These are phyloP conservation scores for Clonostachys rosea DNA, from an alignment of 2,329 filamentous ascomycete species.

Conservation along the genomic window DNA sequence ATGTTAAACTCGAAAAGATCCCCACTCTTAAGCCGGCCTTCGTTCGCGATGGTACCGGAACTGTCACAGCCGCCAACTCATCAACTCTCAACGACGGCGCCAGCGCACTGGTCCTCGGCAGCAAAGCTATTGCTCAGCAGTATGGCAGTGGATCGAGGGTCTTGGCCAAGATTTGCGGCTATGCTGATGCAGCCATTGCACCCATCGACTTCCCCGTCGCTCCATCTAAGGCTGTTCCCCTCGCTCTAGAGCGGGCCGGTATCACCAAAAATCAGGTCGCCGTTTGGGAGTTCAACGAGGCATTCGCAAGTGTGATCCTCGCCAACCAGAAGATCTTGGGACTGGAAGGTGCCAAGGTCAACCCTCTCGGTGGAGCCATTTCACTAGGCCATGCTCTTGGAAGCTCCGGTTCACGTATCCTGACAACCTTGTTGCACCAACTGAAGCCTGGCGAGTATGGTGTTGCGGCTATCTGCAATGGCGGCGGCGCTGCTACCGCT, in stretches of 20 bases:
- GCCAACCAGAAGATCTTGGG: slow-evolving; percentile 91
- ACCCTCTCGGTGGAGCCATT: slow-evolving; percentile 86
- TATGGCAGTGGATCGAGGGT: slow-evolving; percentile 76
- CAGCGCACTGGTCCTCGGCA: slow-evolving; percentile 81
- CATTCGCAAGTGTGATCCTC: slow-evolving; percentile 92
- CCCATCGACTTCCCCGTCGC: slow-evolving; percentile 93
- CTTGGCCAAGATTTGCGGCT: slow-evolving; percentile 79
- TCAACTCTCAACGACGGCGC: slow-evolving; percentile 95
- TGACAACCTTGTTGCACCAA: slow-evolving; percentile 88
- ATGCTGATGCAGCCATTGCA: slow-evolving; percentile 86
- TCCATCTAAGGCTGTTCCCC: slow-evolving; percentile 85
- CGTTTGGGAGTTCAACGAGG: slow-evolving; percentile 98
- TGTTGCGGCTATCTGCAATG: slow-evolving; percentile 94
- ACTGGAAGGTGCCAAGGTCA: slow-evolving; percentile 74
- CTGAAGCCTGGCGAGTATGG: slow-evolving; percentile 90
- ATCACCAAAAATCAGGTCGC: slow-evolving; percentile 90
- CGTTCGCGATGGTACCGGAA: slow-evolving; percentile 76
- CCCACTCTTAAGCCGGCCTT: slow-evolving; percentile 88
- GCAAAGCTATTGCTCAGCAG: slow-evolving; percentile 72
- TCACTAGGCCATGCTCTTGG: slow-evolving; percentile 88
- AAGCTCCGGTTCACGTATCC: slow-evolving; percentile 86
- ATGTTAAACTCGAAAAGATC: slow-evolving; percentile 83
- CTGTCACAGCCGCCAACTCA: slow-evolving; percentile 90
- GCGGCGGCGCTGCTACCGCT: slow-evolving; percentile 86
- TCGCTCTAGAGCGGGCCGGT: slow-evolving; percentile 82